Evolutionary conservation across 495 filamentous ascomycete genomes (phyloP).

Genomic region (Chaetomium tenue): DNA sequence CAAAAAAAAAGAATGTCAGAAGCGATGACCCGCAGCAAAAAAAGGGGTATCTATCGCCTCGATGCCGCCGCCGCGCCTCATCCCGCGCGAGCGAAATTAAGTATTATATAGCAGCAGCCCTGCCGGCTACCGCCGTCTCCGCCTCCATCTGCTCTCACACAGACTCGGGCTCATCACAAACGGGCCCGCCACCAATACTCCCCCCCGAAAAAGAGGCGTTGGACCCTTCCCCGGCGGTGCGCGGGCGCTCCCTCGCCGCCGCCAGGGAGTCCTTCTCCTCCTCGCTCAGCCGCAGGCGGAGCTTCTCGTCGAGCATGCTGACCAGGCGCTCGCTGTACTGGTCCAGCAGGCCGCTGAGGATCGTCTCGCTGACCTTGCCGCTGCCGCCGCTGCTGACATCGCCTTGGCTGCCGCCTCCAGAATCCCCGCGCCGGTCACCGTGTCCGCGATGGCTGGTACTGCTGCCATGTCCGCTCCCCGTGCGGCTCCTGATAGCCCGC

Average conservation of each 20-base stretch:
- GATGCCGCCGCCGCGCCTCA: too few relatives aligned
- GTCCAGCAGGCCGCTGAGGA: conserved; percentile 64
- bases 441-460: background rate
- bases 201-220: conserved; percentile 18
- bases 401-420: background rate
- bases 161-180: conserved; percentile 21
- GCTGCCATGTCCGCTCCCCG: background rate
- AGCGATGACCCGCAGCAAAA: too few relatives aligned
- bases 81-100: background rate
- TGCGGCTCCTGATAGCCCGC: conserved; percentile 48
- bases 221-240: conserved; percentile 31
- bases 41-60: too few relatives aligned
- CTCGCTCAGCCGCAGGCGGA: conserved; percentile 44
- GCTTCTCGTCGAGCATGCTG: conserved; percentile 67
- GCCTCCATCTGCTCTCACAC: background rate
- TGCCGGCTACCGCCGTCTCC: too few relatives aligned
- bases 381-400: conserved; percentile 16
- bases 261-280: conserved; percentile 31
- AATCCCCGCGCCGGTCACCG: background rate
- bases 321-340: conserved; percentile 69
- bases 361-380: conserved; percentile 51
- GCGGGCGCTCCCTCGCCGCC: conserved; percentile 24
- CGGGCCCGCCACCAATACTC: conserved; percentile 9
- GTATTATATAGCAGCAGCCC: background rate
- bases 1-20: too few relatives aligned